Conservation (phyloP, 495 filamentous ascomycete species). For the Daldinia bambusicola region DNA sequence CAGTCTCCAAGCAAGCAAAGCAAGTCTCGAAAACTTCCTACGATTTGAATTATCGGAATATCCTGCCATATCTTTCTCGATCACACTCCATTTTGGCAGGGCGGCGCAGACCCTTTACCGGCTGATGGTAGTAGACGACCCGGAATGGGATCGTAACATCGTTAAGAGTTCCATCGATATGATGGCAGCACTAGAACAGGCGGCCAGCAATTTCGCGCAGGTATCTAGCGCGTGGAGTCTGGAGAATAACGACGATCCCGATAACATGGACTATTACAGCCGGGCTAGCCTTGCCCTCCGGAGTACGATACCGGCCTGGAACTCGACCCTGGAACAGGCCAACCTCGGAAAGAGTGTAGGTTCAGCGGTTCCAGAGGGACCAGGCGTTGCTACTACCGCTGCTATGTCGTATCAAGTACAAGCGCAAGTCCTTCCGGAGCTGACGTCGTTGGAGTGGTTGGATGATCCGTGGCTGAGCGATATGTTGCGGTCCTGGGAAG, state of each 20-base stretch:
- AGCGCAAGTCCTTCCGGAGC: conserved; percentile 11
- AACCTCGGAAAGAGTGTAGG: not conserved
- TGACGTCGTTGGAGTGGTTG: conserved; percentile 36
- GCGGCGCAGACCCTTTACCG: conserved; percentile 43
- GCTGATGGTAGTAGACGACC: conserved; percentile 41
- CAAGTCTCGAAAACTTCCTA: conserved; percentile 43
- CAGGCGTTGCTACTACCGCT: not conserved
- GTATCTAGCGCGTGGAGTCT: conserved; percentile 37
- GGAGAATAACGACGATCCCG: conserved; percentile 30
- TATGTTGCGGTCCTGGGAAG: conserved; percentile 38
- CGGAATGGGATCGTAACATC: conserved; percentile 38
- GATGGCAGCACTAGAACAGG: conserved; percentile 24
- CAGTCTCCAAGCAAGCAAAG: conserved; percentile 35
- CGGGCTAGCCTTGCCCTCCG: conserved; percentile 33
- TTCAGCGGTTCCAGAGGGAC: not conserved
- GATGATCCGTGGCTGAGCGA: conserved; percentile 41
- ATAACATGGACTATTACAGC: conserved; percentile 37
- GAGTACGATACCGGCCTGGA: conserved; percentile 38
- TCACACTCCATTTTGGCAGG: conserved; percentile 42
- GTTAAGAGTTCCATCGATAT: conserved; percentile 34
- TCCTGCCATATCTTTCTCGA: conserved; percentile 36
- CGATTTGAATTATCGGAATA: conserved; percentile 27
- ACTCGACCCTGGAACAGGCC: conserved; percentile 32
- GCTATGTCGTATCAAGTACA: conserved; percentile 13
- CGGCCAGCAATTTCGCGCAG: conserved; percentile 24